Evolutionary conservation across 805 yeast species (phyloP), one percentile per base, ranked within the genome.

Genomic region (Kodamaea kaohsiungensis): DNA sequence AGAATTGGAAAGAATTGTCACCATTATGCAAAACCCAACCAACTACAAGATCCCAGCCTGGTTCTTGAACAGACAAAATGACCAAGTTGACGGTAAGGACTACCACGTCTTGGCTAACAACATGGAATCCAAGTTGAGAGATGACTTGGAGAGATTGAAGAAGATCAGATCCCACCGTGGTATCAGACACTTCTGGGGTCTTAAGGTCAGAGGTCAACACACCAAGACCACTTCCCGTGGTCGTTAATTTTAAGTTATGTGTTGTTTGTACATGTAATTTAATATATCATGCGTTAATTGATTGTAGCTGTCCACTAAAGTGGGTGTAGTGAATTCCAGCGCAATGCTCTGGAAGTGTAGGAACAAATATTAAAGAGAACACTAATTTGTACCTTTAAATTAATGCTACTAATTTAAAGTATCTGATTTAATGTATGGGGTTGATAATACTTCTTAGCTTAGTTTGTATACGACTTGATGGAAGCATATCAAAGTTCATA

Each of bases 131-230:
- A 95, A 95, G 85, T 89, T 95, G 81, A 95, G 99, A 90, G 99
- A 95, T 78, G 99, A 95, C 78, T 86, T 95, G 80, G 99, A 95
- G 86, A 93, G 98, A 88, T 86, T 95, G 82, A 96, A 96, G 96
- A 95, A 95, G 85, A 95, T 96, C 89, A 96, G 99, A 88, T 85
- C 98, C 76, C 99, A 95, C 95, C 87, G 98, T 84, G 99, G 99
- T 93, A 88, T 95, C 82, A 91, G 99, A 88, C 99, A 95, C 87
- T 92, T 87, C 93, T 95, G 98, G 98, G 98, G 98, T 80, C 85
- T 95, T 80, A 95, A 95, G 86, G 99, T 96, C 81, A 91, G 99
- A 88, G 99, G 99, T 85, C 99, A 95, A 87, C 99, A 95, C 86
- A 95, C 99, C 88, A 95, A 95, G 89, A 93, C 99, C 79, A 95